phyloP scores from a whole-genome alignment of 805 yeast species.

The Metschnikowia cubensis region DNA sequence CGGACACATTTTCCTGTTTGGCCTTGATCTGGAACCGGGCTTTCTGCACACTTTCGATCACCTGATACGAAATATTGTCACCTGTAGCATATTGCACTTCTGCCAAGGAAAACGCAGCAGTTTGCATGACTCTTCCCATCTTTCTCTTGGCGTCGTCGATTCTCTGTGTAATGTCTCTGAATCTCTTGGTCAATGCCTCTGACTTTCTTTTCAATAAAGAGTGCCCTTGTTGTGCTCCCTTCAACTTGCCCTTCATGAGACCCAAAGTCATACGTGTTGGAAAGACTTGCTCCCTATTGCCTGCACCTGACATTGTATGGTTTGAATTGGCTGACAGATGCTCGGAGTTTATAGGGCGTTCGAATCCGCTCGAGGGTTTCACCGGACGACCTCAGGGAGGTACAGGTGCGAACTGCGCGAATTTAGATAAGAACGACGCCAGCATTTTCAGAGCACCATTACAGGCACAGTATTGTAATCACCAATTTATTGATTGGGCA shows the following conservation, averaged over 20 bases:
- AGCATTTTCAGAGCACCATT: not conserved
- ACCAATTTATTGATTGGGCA: not conserved
- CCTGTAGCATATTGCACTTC: slow-evolving; percentile 98
- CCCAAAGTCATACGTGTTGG: slow-evolving; percentile 98
- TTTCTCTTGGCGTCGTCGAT: slow-evolving; percentile 94
- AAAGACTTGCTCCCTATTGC: slow-evolving; percentile 89
- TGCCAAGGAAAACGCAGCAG: slow-evolving; percentile 95
- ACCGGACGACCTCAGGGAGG: slow-evolving; percentile 9
- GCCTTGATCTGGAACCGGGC: slow-evolving; percentile 91
- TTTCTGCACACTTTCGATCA: slow-evolving; percentile 85
- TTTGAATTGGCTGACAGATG: not conserved
- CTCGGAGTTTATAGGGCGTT: not conserved
- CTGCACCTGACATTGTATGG: slow-evolving; percentile 55
- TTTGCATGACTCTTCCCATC: slow-evolving; percentile 98
- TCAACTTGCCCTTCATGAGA: slow-evolving; percentile 88
- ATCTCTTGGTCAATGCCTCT: slow-evolving; percentile 93
- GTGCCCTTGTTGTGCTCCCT: slow-evolving; percentile 97
- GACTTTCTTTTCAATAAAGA: slow-evolving; percentile 90
- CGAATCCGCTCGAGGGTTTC: slow-evolving; percentile 8
- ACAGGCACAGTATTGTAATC: not conserved
- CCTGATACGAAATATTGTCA: slow-evolving; percentile 91
- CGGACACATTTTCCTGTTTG: slow-evolving; percentile 92
- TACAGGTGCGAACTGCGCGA: slow-evolving; percentile 6
- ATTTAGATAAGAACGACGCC: not conserved
- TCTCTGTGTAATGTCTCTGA: slow-evolving; percentile 90